A percentile compares a stretch with the other conserved stretches of the same genome.
Evolutionary conservation across 805 yeast genomes (phyloP).

Genomic region (Wickerhamiella siamensis): DNA sequence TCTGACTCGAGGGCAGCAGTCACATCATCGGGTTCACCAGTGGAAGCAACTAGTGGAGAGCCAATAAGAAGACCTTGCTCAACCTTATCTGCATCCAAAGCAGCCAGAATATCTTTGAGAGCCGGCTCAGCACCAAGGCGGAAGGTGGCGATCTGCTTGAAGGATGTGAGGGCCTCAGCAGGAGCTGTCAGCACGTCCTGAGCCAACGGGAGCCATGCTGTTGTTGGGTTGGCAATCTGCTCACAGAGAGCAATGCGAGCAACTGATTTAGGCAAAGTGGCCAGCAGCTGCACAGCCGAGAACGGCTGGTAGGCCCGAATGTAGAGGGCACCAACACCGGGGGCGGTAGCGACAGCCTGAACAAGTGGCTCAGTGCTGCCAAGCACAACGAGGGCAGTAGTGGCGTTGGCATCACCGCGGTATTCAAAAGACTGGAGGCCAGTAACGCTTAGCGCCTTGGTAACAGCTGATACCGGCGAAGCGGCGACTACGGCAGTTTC

Average conservation of each 20-base stretch:
- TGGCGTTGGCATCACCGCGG: slow-evolving; percentile 32
- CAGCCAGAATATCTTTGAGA: slow-evolving; percentile 35
- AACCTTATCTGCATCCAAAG: slow-evolving; percentile 40
- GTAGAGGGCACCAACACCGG: slow-evolving; percentile 32
- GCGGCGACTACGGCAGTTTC: slow-evolving; percentile 3
- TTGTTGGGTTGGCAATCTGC: slow-evolving; percentile 36
- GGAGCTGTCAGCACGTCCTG: slow-evolving; percentile 59
- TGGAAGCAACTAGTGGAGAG: slow-evolving; percentile 12
- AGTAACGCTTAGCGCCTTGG: slow-evolving; percentile 25
- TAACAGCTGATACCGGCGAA: slow-evolving; percentile 17
- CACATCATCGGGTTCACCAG: not conserved
- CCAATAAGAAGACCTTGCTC: slow-evolving; percentile 48
- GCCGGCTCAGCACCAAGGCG: slow-evolving; percentile 36
- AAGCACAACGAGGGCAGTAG: slow-evolving; percentile 1
- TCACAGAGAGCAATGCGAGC: slow-evolving; percentile 48
- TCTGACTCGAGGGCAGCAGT: slow-evolving; percentile 30
- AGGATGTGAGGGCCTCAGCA: slow-evolving; percentile 8
- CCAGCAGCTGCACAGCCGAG: slow-evolving; percentile 35
- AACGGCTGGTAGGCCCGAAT: slow-evolving; percentile 67
- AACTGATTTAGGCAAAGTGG: slow-evolving; percentile 39
- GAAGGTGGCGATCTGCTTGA: slow-evolving; percentile 37
- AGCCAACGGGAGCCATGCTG: slow-evolving; percentile 53
- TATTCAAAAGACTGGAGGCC: slow-evolving; percentile 31
- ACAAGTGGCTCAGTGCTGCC: slow-evolving; percentile 28
- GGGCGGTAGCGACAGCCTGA: slow-evolving; percentile 27